Percentiles rank a stretch among this genome's conserved stretches.
Conservation (phyloP, 2,329 filamentous ascomycete genomes). For the Verruconis gallopava region DNA sequence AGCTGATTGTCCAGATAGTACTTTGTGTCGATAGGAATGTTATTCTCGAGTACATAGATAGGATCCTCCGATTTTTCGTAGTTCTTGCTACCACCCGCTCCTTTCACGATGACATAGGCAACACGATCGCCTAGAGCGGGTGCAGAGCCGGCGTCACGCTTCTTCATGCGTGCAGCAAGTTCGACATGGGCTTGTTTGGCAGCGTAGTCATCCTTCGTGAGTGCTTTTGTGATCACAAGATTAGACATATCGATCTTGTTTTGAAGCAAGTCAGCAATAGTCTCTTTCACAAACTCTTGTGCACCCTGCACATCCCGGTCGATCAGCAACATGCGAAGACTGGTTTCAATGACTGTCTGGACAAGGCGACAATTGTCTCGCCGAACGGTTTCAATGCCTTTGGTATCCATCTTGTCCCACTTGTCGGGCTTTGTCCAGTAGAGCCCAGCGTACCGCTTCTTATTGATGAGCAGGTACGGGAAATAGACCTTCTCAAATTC, state of each 20-base stretch:
- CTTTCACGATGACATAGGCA: constrained; percentile 95
- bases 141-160: constrained; percentile 88
- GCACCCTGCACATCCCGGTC: constrained; percentile 82
- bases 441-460: constrained; percentile 96
- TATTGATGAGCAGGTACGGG: constrained; percentile 97
- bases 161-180: constrained; percentile 90
- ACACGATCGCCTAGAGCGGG: constrained; percentile 90
- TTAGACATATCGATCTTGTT: constrained; percentile 99
- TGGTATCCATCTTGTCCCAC: constrained; percentile 99
- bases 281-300: constrained; percentile 95
- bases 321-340: constrained; percentile 88
- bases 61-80: constrained; percentile 97
- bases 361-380: constrained; percentile 93
- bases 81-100: constrained; percentile 77
- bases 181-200: constrained; percentile 94
- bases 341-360: constrained; percentile 94
- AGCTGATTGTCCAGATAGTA: constrained; percentile 99
- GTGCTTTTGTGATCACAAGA: constrained; percentile 93
- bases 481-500: constrained; percentile 99
- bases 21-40: constrained; percentile 92
- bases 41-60: constrained; percentile 93
- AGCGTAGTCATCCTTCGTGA: constrained; percentile 70
- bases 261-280: constrained; percentile 85
- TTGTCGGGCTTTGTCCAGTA: constrained; percentile 94
- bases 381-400: constrained; percentile 96